Conservation (phyloP, 441 rosid species). For the Hura crepitans region DNA sequence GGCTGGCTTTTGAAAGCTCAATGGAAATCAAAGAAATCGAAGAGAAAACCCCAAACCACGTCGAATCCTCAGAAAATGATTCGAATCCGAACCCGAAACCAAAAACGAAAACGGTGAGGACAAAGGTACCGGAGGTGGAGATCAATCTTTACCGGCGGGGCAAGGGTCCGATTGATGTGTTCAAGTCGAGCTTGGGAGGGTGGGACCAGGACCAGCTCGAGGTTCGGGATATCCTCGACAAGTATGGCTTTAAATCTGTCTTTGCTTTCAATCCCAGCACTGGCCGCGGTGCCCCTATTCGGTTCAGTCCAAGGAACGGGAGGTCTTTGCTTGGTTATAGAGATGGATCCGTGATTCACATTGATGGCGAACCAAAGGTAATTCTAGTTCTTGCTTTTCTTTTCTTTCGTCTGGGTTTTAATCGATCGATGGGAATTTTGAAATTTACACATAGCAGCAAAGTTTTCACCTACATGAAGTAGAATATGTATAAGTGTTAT, state of each 20-base stretch:
- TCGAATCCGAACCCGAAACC: slow-evolving; percentile 16
- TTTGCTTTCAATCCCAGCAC: slow-evolving; percentile 59
- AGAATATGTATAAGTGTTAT: no score
- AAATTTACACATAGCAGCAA: background rate
- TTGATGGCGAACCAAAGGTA: slow-evolving; percentile 90
- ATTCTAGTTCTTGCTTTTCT: background rate
- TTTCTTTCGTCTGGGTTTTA: background rate
- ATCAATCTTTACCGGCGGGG: slow-evolving; percentile 62
- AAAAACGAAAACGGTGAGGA: slow-evolving; percentile 32
- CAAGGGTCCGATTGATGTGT: slow-evolving; percentile 77
- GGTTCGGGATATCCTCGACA: slow-evolving; percentile 65
- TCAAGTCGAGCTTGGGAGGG: slow-evolving; percentile 67
- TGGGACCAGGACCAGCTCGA: slow-evolving; percentile 89
- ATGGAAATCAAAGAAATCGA: slow-evolving; percentile 59
- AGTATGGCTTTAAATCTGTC: slow-evolving; percentile 62
- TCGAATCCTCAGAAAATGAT: slow-evolving; percentile 17
- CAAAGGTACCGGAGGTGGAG: slow-evolving; percentile 70
- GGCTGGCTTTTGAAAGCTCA: background rate
- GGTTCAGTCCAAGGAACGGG: slow-evolving; percentile 67
- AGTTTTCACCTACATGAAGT: no score
- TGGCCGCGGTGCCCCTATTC: slow-evolving; percentile 76
- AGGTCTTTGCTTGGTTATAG: slow-evolving; percentile 59
- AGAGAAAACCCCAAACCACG: slow-evolving; percentile 29
- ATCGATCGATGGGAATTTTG: background rate
- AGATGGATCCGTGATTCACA: slow-evolving; percentile 61